Base-by-base conservation (phyloP, 495 filamentous ascomycete species). In the Cladorrhinum samala region DNA sequence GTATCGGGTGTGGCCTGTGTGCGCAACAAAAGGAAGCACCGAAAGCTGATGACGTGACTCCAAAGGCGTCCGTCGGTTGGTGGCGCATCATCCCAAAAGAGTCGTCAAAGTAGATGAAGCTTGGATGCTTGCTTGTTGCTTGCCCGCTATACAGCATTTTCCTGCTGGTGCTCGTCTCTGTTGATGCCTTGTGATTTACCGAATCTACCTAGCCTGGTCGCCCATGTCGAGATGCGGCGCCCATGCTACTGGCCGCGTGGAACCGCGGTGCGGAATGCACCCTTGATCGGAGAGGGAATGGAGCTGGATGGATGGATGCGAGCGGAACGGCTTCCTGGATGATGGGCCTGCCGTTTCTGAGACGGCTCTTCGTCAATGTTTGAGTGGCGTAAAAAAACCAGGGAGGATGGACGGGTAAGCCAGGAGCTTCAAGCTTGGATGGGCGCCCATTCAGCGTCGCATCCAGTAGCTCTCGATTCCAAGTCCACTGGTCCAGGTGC, bases 281-380 rank as follows among this genome's bases (percentile, higher is more conserved):
- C 23, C 17, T 9, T 36, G 13, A 17, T 49, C 11, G 44, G 46
- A 16, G 30, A 19, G 16, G 21, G 3, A 39, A 41, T 17, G 6
- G 42, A 25, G 42, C 13, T 17, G 42, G 17, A 46, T 20, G 40
- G 23, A 38, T 14, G 36, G 42, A 42, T 36, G 53, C 45, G 46
- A 27, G 54, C 58, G 40, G 58, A 60, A 60, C 53, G 54, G 48
- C 54, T 54, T 52, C 58, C 46, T 57, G 41, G 50, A 17, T 43
- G 49, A 54, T 30, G 53, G 57, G 50, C 47, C 54, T 53, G 46
- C 52, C 52, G 48, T 59, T 55, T 53, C 42, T 24, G 33, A 40
- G 49, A 52, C 17, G 45, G 45, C 27, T 25, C 23, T 14, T 47
- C 25, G 30, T n/a, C 13, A 24, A 42, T 21, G n/a, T 45, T 16